Evolutionary conservation across 2,329 filamentous ascomycete genomes (phyloP), one percentile per base, ranked within the genome.

Genomic region (Ophiostoma quercus): DNA sequence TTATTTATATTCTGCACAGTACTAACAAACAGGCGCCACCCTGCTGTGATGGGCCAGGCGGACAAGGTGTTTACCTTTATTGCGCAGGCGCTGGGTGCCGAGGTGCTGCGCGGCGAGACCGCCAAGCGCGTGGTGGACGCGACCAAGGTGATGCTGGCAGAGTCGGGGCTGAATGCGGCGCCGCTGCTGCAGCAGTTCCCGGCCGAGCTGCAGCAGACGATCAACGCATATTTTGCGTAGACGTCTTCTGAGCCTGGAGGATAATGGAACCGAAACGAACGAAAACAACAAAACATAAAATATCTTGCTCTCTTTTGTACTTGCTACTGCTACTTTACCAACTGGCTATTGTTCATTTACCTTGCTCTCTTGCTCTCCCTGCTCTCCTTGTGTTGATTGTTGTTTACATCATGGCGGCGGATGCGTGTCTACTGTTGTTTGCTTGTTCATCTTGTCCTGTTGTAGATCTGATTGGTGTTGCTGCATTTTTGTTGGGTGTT

Each of bases 61-160:
- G 87, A 87, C 74, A 92, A 93, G 78, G 86, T 94, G 71, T 98
- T 99, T 77, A 87, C 90, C 34, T 90, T 88, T 76, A 91, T 98
- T 70, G 92, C 90, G 34, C 90, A 96, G 78, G 94, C 94, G 25
- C 87, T 99, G 16, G 94, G 97, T 77, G 90, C 92, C 6, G 92
- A 97, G 77, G 94, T 94, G 22, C 83, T 99, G 57, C 91, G 94
- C 77, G 94, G 94, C 25, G 88, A 93, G 77, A 93, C 91, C 25
- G 92, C 92, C 34, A 86, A 84, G 72, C 88, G 90, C 72, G 90
- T 97, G 70, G 91, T 92, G 41, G 83, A 83, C 63, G 89, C 92
- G 1, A 91, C 91, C 47, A 96, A 96, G 81, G 82, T 87, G 68
- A 84, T 99, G 67, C 85, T 97, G 57, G 85, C 88, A 72, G 85